Percentiles rank a stretch among this genome's conserved stretches.
Conservation (phyloP, 2,329 filamentous ascomycete species). For the Tolypocladium pustulatum region DNA sequence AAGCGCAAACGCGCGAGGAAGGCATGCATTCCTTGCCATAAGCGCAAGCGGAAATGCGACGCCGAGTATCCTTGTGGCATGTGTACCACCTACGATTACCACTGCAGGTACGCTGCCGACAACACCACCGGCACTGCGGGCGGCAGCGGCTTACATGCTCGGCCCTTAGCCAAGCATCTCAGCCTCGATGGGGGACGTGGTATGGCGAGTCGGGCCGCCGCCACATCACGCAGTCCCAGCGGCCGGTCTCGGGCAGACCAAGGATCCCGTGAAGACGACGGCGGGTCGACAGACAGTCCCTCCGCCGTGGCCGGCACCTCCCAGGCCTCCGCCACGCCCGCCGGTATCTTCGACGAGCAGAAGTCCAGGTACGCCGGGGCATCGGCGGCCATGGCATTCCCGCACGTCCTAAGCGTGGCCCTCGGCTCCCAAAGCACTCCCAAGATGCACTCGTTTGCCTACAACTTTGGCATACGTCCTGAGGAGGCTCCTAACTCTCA, state of each 20-base stretch:
- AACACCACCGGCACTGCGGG: background rate
- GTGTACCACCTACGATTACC: slow-evolving; percentile 12
- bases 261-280: background rate
- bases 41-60: slow-evolving; percentile 15
- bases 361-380: slow-evolving; percentile 9
- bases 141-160: background rate
- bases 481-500: slow-evolving; percentile 7
- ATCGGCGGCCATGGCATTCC: slow-evolving; percentile 11
- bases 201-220: background rate
- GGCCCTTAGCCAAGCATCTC: slow-evolving; percentile 3
- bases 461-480: slow-evolving; percentile 12
- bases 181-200: slow-evolving; percentile 2
- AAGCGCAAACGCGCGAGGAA: slow-evolving; percentile 11
- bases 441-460: slow-evolving; percentile 9
- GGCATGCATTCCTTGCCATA: slow-evolving; percentile 12
- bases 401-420: slow-evolving; percentile 7
- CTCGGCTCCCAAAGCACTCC: slow-evolving; percentile 10
- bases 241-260: background rate
- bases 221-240: background rate
- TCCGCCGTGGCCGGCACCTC: background rate
- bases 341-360: slow-evolving; percentile 10
- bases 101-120: slow-evolving; percentile 8
- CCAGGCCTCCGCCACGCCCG: background rate
- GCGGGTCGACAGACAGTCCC: slow-evolving; percentile 3
- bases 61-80: slow-evolving; percentile 10